A percentile compares a stretch with the other conserved stretches of the same genome.
Evolutionary conservation across 345 rosid genomes (phyloP).

Genomic region (Eucalyptus sp.): DNA sequence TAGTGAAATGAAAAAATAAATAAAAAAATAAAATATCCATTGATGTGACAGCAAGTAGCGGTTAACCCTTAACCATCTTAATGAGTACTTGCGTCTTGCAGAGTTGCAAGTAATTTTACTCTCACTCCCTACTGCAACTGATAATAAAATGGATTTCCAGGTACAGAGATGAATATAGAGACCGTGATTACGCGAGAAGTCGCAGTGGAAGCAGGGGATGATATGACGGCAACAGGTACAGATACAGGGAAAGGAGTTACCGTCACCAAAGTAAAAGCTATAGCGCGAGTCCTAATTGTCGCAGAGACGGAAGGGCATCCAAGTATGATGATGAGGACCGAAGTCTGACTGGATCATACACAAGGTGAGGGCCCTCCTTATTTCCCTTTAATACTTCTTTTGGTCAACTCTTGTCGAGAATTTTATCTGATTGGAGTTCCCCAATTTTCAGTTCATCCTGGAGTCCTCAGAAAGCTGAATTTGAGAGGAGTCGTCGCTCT

Average conservation of each 20-base stretch:
- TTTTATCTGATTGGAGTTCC: background rate
- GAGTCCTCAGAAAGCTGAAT: background rate
- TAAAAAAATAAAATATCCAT: background rate
- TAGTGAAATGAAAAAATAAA: background rate
- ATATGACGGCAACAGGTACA: constrained; percentile 22
- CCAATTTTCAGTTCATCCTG: rapidly evolving
- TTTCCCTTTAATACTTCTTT: background rate
- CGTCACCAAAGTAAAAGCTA: constrained; percentile 22
- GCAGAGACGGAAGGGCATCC: constrained; percentile 15
- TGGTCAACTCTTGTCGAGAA: background rate
- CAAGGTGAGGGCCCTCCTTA: background rate
- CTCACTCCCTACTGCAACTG: background rate
- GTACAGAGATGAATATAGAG: constrained; percentile 29
- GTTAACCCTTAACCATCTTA: background rate
- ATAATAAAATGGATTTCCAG: background rate
- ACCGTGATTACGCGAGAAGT: constrained; percentile 22
- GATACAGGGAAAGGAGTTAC: constrained; percentile 15
- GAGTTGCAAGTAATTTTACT: background rate
- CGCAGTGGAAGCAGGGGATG: constrained; percentile 34
- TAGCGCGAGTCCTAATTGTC: constrained; percentile 27
- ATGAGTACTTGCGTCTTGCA: background rate
- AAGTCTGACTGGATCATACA: constrained; percentile 16
- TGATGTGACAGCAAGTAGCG: background rate
- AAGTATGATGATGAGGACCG: constrained; percentile 29
- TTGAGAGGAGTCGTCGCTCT: background rate